A percentile compares a stretch with the other conserved stretches of the same genome.
Conservation (phyloP, 2,329 filamentous ascomycete species). For the Penicillium sp. region DNA sequence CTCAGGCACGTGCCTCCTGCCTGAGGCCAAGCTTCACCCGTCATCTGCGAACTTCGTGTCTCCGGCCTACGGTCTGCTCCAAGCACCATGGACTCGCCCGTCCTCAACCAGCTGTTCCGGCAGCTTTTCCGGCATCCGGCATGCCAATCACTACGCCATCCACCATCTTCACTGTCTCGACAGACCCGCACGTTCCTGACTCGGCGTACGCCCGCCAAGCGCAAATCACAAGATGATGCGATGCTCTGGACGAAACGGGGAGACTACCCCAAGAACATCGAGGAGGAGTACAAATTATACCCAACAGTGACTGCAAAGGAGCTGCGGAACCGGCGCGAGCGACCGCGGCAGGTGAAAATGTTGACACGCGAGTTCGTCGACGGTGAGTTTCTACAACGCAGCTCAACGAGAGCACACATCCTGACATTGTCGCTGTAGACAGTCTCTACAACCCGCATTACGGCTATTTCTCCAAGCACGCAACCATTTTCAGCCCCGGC, state of each 20-base stretch:
- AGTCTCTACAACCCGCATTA: constrained; percentile 93
- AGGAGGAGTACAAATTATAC: constrained; percentile 75
- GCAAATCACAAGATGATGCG: constrained; percentile 51
- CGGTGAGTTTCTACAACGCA: constrained; percentile 52
- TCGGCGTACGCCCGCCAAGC: constrained; percentile 35
- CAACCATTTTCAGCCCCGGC: constrained; percentile 90
- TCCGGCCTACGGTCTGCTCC: constrained; percentile 4
- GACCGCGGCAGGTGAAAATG: constrained; percentile 92
- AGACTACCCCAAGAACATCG: constrained; percentile 71
- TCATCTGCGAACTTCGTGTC: constrained; percentile 10
- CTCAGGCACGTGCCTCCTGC: constrained; percentile 17
- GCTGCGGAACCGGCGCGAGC: constrained; percentile 67
- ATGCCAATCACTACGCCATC: constrained; percentile 55
- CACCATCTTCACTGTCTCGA: constrained; percentile 23
- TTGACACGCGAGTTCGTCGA: constrained; percentile 96
- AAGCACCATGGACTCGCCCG: constrained; percentile 72
- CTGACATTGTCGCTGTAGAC: constrained; percentile 54
- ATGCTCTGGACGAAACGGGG: constrained; percentile 85
- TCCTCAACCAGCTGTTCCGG: constrained; percentile 74
- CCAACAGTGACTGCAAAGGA: constrained; percentile 82
- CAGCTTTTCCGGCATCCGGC: constrained; percentile 77
- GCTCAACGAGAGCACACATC: neutral
- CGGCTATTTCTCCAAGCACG: constrained; percentile 94
- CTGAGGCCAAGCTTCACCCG: constrained; percentile 11
- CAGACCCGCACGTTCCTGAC: constrained; percentile 40